These are phyloP conservation scores for Suzukiozyma palmioleophila DNA, from an alignment of 1,139 yeast genomes.

Conservation along the genomic window DNA sequence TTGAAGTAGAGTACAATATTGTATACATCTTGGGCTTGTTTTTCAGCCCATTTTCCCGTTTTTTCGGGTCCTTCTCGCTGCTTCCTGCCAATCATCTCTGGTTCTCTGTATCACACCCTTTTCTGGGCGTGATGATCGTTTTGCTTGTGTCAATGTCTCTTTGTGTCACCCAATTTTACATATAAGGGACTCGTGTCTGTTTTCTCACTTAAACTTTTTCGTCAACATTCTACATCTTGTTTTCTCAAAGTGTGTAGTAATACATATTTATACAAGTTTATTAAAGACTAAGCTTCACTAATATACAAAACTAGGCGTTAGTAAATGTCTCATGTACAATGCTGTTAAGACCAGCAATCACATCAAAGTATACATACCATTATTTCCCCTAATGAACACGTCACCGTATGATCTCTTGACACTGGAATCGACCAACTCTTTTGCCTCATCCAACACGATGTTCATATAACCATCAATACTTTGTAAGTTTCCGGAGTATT, in stretches of 20 bases:
- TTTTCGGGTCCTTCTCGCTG: too few relatives aligned
- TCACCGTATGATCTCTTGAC: conserved; percentile 67
- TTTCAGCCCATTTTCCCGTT: too few relatives aligned
- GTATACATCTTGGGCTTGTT: too few relatives aligned
- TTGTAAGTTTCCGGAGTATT: conserved; percentile 69
- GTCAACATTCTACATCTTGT: neutral
- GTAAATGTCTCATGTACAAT: conserved; percentile 11
- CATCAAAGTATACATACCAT: conserved; percentile 51
- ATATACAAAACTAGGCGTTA: conserved; percentile 43
- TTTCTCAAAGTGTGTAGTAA: neutral
- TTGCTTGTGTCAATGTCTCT: too few relatives aligned
- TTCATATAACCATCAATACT: conserved; percentile 98
- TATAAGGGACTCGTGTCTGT: too few relatives aligned
- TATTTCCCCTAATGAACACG: conserved; percentile 91
- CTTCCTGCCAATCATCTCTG: too few relatives aligned
- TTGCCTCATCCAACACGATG: conserved; percentile 75
- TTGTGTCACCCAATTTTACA: too few relatives aligned
- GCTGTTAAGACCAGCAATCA: neutral
- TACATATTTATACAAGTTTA: conserved; percentile 6
- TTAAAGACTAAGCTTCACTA: conserved; percentile 32
- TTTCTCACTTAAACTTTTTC: neutral
- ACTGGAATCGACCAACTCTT: conserved; percentile 58
- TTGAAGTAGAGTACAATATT: too few relatives aligned
- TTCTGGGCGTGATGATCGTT: too few relatives aligned
- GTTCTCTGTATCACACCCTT: too few relatives aligned